Percentiles rank a stretch among this genome's conserved stretches.
These are phyloP conservation scores for Penicillium verrucosum DNA, from an alignment of 2,329 filamentous ascomycete genomes.

Conservation along the genomic window DNA sequence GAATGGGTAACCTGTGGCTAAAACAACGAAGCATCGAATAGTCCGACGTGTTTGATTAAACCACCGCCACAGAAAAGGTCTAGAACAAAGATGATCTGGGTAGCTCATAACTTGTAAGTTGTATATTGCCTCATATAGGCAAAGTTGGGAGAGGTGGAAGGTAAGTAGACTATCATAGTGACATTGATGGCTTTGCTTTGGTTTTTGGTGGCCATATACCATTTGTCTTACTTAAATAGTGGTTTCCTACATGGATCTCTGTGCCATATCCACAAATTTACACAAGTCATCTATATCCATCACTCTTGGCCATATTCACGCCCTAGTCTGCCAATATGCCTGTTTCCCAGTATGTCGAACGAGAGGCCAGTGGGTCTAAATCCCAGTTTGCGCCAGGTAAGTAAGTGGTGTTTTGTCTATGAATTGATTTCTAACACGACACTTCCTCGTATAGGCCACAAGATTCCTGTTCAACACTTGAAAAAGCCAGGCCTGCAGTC, in stretches of 20 bases:
- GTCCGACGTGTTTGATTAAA: neutral
- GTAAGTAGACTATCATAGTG: constrained; percentile 3
- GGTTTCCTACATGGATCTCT: neutral
- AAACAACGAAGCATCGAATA: neutral
- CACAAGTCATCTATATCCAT: neutral
- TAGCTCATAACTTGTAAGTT: neutral
- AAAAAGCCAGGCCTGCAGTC: constrained; percentile 53
- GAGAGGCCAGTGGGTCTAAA: constrained; percentile 23
- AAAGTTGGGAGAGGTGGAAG: neutral
- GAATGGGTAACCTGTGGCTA: neutral
- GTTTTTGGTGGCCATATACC: neutral
- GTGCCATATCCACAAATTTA: neutral
- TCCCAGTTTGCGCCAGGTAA: constrained; percentile 37
- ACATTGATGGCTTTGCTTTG: neutral
- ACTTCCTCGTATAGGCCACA: constrained; percentile 42
- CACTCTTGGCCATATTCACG: neutral
- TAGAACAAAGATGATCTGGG: neutral
- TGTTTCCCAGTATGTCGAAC: constrained; percentile 15
- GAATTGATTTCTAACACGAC: neutral
- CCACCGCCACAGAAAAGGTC: constrained; percentile 1
- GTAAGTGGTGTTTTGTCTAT: neutral
- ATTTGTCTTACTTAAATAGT: constrained; percentile 1
- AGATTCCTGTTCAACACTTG: constrained; percentile 53
- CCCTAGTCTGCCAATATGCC: constrained; percentile 11
- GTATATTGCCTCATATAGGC: neutral